Conservation (phyloP, 1,284 basidiomycete genomes). For the Porogramme epimiltina region DNA sequence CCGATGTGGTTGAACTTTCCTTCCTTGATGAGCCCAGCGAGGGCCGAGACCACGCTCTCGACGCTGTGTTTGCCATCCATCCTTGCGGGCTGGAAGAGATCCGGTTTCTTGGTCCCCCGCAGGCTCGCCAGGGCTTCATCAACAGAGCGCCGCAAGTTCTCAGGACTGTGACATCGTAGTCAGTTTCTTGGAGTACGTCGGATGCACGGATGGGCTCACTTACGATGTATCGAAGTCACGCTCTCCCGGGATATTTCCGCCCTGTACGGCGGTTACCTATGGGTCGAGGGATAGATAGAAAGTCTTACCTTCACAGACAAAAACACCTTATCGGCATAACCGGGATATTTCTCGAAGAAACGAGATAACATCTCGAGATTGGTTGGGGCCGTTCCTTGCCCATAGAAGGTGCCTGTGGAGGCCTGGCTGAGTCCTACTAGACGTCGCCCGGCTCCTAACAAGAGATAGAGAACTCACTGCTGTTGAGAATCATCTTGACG, state of each 20-base stretch:
- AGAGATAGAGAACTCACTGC: slow-evolving; percentile 33
- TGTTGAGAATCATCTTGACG: slow-evolving; percentile 45
- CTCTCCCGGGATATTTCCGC: too few species aligned
- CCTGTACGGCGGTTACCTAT: too few species aligned
- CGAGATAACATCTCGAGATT: neutral
- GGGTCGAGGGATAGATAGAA: neutral
- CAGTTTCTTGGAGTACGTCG: too few species aligned
- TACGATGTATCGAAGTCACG: neutral
- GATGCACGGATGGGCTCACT: neutral
- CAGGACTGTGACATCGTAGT: slow-evolving; percentile 19
- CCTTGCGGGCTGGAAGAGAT: slow-evolving; percentile 44
- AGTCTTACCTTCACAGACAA: slow-evolving; percentile 43
- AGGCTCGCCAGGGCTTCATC: slow-evolving; percentile 22
- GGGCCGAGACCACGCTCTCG: slow-evolving; percentile 32
- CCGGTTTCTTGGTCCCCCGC: slow-evolving; percentile 43
- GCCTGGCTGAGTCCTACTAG: slow-evolving; percentile 12
- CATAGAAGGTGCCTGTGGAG: slow-evolving; percentile 44
- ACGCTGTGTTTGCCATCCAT: slow-evolving; percentile 33
- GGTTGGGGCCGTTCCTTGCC: slow-evolving; percentile 22
- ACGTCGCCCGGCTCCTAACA: too few species aligned
- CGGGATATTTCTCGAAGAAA: neutral
- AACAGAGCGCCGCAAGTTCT: slow-evolving; percentile 40
- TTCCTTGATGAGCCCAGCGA: slow-evolving; percentile 34
- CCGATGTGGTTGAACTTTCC: slow-evolving; percentile 48
- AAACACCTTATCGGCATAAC: slow-evolving; percentile 36